Evolutionary conservation across 805 yeast species (phyloP).

Genomic region (Barnettozyma pratensis): DNA sequence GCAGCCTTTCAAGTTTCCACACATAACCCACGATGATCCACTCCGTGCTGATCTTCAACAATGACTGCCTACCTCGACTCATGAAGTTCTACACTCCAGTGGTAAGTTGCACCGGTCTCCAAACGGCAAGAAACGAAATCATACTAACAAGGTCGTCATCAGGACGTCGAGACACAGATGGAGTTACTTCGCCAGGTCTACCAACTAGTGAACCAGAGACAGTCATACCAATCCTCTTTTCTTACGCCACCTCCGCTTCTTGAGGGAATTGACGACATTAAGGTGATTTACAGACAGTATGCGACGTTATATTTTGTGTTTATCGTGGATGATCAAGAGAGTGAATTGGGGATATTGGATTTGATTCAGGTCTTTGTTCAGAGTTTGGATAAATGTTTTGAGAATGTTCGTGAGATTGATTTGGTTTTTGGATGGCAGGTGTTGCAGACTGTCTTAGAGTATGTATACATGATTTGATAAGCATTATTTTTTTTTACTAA

Average conservation of each 20-base stretch:
- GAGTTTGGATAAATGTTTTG: slow-evolving; percentile 86
- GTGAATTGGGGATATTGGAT: slow-evolving; percentile 90
- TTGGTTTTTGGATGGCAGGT: slow-evolving; percentile 99
- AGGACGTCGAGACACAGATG: slow-evolving; percentile 76
- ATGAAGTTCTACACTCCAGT: slow-evolving; percentile 91
- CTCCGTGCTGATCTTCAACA: slow-evolving; percentile 82
- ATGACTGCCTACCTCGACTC: slow-evolving; percentile 83
- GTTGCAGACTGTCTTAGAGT: slow-evolving; percentile 76
- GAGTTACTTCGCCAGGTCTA: slow-evolving; percentile 76
- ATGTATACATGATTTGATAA: slow-evolving; percentile 4
- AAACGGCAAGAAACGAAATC: neutral
- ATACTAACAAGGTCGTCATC: neutral
- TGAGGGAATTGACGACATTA: slow-evolving; percentile 63
- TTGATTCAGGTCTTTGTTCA: slow-evolving; percentile 96
- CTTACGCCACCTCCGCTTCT: slow-evolving; percentile 80
- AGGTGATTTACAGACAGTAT: slow-evolving; percentile 89
- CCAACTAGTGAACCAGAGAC: slow-evolving; percentile 66
- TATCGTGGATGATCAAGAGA: slow-evolving; percentile 92
- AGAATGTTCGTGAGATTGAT: slow-evolving; percentile 92
- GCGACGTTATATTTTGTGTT: slow-evolving; percentile 96
- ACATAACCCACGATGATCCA: slow-evolving; percentile 56
- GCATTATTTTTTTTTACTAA: neutral
- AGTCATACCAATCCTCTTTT: slow-evolving; percentile 79
- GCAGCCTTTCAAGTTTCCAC: too few species aligned
- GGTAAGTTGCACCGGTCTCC: slow-evolving; percentile 16